phyloP scores from a whole-genome alignment of 768 basidiomycete genomes.

The Cytidiella melzeri region DNA sequence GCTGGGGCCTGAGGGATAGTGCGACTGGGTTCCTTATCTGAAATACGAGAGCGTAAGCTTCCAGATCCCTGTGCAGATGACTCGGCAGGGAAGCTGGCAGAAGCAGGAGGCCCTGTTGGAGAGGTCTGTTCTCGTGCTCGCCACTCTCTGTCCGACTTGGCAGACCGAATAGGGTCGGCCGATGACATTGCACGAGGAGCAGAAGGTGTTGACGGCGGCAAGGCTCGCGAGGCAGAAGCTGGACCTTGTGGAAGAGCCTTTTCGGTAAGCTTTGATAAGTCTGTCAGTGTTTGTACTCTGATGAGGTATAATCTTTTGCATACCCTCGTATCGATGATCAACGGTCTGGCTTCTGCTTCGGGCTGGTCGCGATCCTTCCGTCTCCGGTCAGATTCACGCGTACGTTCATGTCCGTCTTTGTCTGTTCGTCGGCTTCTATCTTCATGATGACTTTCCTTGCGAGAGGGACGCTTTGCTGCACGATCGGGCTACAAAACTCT shows the following conservation, averaged over 20 bases:
- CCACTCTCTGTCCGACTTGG: slow-evolving; percentile 45
- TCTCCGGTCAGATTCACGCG: slow-evolving; percentile 62
- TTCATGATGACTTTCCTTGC: slow-evolving; percentile 73
- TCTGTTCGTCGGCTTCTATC: slow-evolving; percentile 66
- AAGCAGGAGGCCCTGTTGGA: slow-evolving; percentile 11
- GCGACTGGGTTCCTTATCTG: slow-evolving; percentile 49
- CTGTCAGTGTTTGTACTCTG: neutral
- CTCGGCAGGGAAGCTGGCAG: slow-evolving; percentile 1
- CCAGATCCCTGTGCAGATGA: slow-evolving; percentile 5
- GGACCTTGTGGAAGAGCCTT: slow-evolving; percentile 53
- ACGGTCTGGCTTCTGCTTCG: slow-evolving; percentile 43
- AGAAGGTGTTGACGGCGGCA: slow-evolving; percentile 58
- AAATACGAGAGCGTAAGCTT: slow-evolving; percentile 52
- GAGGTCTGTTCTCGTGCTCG: slow-evolving; percentile 24
- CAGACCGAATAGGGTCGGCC: slow-evolving; percentile 34
- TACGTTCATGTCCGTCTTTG: slow-evolving; percentile 63
- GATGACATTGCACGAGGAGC: slow-evolving; percentile 68
- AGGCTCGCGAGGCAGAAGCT: slow-evolving; percentile 29
- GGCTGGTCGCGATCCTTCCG: slow-evolving; percentile 54
- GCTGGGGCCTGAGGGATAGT: slow-evolving; percentile 35
- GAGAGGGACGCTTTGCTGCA: slow-evolving; percentile 72
- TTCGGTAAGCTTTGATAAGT: slow-evolving; percentile 36
- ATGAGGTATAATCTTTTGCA: slow-evolving; percentile 11
- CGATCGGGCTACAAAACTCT: slow-evolving; percentile 52
- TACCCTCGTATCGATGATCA: slow-evolving; percentile 58